Evolutionary conservation across 2,329 filamentous ascomycete species (phyloP).

Genomic region (Cyphellophora europaea): DNA sequence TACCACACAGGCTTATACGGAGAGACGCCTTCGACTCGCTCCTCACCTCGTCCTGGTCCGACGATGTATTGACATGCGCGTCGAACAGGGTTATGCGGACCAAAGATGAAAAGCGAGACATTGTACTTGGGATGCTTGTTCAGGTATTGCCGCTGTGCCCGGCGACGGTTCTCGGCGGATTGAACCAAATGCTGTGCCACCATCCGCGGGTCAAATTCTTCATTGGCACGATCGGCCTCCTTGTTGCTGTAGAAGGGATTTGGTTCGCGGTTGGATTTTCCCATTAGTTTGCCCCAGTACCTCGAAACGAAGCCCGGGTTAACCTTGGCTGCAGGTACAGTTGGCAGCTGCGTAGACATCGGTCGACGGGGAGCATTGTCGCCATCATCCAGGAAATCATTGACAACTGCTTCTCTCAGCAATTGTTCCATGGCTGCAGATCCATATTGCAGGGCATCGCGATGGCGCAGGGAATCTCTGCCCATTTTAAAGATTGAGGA

Average conservation of each 20-base stretch:
- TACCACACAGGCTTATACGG: slow-evolving; percentile 91
- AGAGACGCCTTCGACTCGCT: slow-evolving; percentile 80
- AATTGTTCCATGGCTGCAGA: slow-evolving; percentile 92
- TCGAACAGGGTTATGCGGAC: slow-evolving; percentile 66
- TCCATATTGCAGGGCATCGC: slow-evolving; percentile 84
- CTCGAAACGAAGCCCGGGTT: slow-evolving; percentile 52
- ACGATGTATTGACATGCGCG: slow-evolving; percentile 81
- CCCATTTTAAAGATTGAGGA: slow-evolving; percentile 60
- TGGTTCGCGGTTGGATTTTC: slow-evolving; percentile 58
- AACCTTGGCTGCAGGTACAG: slow-evolving; percentile 31
- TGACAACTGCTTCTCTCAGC: slow-evolving; percentile 88
- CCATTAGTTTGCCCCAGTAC: slow-evolving; percentile 52
- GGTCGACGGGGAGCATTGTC: slow-evolving; percentile 17
- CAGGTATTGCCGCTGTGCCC: slow-evolving; percentile 84
- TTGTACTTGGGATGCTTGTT: slow-evolving; percentile 84
- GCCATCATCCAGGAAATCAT: slow-evolving; percentile 65
- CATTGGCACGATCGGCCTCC: slow-evolving; percentile 59
- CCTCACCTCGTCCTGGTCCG: slow-evolving; percentile 76
- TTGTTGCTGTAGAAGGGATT: slow-evolving; percentile 93
- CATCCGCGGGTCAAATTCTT: slow-evolving; percentile 70
- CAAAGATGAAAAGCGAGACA: slow-evolving; percentile 80
- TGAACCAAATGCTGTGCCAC: slow-evolving; percentile 88
- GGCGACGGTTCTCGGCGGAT: slow-evolving; percentile 71
- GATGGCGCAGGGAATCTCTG: slow-evolving; percentile 51
- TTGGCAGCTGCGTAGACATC: slow-evolving; percentile 19